Evolutionary conservation across 1,284 basidiomycete genomes (phyloP), one percentile per base, ranked within the genome.

Genomic region (Nidula niveotomentosa): DNA sequence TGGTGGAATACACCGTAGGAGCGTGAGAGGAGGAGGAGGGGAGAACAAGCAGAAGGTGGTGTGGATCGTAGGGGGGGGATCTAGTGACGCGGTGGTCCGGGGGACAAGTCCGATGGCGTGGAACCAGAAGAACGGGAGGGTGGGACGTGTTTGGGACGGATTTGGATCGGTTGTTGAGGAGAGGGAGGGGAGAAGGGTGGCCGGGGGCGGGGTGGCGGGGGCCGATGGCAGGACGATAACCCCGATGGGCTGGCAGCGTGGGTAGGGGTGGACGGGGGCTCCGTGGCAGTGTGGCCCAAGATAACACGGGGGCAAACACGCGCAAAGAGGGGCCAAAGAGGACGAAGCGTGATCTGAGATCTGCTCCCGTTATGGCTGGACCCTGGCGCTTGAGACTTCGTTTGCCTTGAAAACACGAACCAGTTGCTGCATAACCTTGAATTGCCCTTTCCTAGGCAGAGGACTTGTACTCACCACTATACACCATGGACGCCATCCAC

Each of bases 401-500:
- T 46, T 46, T 46, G 18, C 44, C 49, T 51, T 51, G 49, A 51
- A 51, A 51, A 54, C 34, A n/a, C 51, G 44, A 35, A 36, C 49
- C 44, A n/a, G 23, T 58, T 51, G 52, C 53, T 60, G 58, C 56
- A 56, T 58, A 58, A 59, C 55, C 48, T 44, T 52, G 51, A 52
- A 52, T 52, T 48, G 51, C 52, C 49, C 23, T 51, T 12, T 30
- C 48, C 48, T 49, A 30, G 23, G 18, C 48, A 58, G 30, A 12
- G 9, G 37, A 23, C 51, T 43, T n/a, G n/a, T n/a, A n/a, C 48
- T 50, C 17, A 36, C 66, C 39, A 15, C 50, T 17, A 36, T 45
- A 45, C 34, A 54, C 58, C 48, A 88, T 88, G 84, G 85, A 87
- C 69, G 66, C 78, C 60, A 73, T 80, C 62, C 69, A 74, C 56